These are phyloP conservation scores for Symbiodinium pilosum DNA, from an alignment of 73 alveolate genomes.

Conservation along the genomic window DNA sequence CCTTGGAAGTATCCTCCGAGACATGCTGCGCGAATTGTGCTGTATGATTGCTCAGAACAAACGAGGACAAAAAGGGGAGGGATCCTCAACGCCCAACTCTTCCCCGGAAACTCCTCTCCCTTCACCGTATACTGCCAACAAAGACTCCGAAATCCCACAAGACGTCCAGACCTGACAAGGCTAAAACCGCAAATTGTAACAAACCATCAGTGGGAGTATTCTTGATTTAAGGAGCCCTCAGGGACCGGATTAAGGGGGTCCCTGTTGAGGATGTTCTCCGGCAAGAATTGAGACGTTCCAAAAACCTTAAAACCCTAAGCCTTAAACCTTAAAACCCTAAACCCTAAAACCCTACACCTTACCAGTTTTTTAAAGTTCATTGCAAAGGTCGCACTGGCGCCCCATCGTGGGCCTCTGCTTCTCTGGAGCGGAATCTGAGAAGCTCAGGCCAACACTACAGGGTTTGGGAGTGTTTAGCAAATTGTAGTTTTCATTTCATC, in stretches of 20 bases:
- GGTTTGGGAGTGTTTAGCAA: neutral
- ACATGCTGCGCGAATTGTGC: too few species aligned
- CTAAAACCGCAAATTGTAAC: neutral
- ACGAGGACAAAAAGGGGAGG: too few species aligned
- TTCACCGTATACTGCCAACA: neutral
- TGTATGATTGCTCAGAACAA: too few species aligned
- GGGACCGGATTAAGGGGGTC: neutral
- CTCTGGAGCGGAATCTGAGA: conserved; percentile 72
- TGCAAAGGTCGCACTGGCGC: conserved; percentile 59
- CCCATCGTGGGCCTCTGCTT: conserved; percentile 95
- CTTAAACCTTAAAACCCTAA: neutral
- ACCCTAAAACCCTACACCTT: neutral
- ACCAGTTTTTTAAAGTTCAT: too few species aligned
- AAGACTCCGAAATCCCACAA: neutral
- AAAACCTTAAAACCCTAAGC: neutral
- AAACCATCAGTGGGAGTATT: neutral
- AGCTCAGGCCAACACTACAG: neutral
- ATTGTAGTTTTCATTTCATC: too few species aligned
- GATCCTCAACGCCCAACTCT: too few species aligned
- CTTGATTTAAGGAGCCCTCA: neutral
- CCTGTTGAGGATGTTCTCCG: too few species aligned
- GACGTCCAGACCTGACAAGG: neutral
- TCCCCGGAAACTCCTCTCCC: neutral
- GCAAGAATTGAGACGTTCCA: too few species aligned
- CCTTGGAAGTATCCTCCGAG: too few species aligned